Conservation (phyloP, 805 yeast species). For the Grigorovia humatica region DNA sequence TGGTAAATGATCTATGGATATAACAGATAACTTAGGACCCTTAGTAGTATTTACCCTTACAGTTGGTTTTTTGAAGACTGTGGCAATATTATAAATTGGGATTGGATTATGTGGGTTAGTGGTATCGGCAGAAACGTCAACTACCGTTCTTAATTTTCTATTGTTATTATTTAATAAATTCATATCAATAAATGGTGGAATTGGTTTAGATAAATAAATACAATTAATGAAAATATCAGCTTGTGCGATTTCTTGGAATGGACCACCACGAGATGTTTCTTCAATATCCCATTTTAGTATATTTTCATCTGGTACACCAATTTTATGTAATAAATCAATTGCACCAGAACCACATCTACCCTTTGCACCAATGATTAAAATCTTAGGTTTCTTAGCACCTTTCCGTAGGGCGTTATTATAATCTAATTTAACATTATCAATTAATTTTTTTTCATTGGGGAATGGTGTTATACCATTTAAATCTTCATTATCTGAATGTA, state of each 20-base stretch:
- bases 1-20: constrained; percentile 94
- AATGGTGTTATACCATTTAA: constrained; percentile 76
- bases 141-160: constrained; percentile 83
- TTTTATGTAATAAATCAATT: constrained; percentile 65
- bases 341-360: constrained; percentile 99
- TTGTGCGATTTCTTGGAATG: constrained; percentile 80
- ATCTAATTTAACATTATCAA: constrained; percentile 57
- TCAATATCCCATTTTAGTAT: constrained; percentile 92
- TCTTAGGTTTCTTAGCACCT: constrained; percentile 62
- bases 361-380: constrained; percentile 88
- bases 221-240: constrained; percentile 92
- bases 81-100: constrained; percentile 85
- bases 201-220: constrained; percentile 86
- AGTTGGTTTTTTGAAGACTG: constrained; percentile 86
- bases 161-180: constrained; percentile 52
- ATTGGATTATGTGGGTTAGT: constrained; percentile 97
- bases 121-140: constrained; percentile 97
- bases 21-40: constrained; percentile 83
- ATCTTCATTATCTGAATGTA: constrained; percentile 54
- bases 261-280: constrained; percentile 96
- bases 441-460: constrained; percentile 64
- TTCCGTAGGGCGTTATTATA: constrained; percentile 48
- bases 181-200: constrained; percentile 77
- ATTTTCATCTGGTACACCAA: constrained; percentile 79
- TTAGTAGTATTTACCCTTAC: constrained; percentile 66